phyloP scores from a whole-genome alignment of 768 basidiomycete genomes.

The Tephrocybe rancida region DNA sequence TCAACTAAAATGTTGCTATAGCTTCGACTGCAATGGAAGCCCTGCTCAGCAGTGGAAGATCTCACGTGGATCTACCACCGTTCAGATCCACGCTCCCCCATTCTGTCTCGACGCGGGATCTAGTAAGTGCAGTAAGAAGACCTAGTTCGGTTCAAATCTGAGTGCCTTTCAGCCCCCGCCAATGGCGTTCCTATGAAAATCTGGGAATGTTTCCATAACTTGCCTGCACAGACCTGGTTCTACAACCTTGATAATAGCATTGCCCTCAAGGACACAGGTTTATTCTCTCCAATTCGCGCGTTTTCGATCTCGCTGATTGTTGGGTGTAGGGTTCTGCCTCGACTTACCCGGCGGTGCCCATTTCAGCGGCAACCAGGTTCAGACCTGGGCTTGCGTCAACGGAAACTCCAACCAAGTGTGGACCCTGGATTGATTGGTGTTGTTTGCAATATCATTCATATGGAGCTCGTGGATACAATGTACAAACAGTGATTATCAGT shows the following conservation, averaged over 20 bases:
- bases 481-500: too few species aligned
- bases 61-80: slow-evolving; percentile 24
- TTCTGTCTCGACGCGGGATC: slow-evolving; percentile 37
- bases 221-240: slow-evolving; percentile 37
- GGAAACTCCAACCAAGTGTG: slow-evolving; percentile 33
- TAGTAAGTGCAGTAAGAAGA: slow-evolving; percentile 21
- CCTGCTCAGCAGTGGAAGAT: slow-evolving; percentile 31
- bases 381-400: slow-evolving; percentile 28
- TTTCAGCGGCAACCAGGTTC: slow-evolving; percentile 28
- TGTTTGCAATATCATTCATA: too few species aligned
- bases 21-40: slow-evolving; percentile 36
- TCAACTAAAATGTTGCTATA: slow-evolving; percentile 2
- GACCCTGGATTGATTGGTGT: slow-evolving; percentile 10
- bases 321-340: slow-evolving; percentile 25
- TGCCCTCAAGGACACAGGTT: slow-evolving; percentile 22
- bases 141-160: slow-evolving; percentile 13
- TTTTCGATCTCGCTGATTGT: not conserved
- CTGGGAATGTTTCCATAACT: slow-evolving; percentile 34
- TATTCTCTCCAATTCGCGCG: not conserved
- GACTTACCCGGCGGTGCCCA: slow-evolving; percentile 31
- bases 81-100: slow-evolving; percentile 30
- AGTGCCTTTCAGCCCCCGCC: slow-evolving; percentile 21
- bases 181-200: slow-evolving; percentile 35
- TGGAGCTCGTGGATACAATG: too few species aligned
- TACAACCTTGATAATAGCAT: slow-evolving; percentile 30